Evolutionary conservation across 2,329 filamentous ascomycete species (phyloP), one percentile per base, ranked within the genome.

Genomic region (Cryphonectria japonica): DNA sequence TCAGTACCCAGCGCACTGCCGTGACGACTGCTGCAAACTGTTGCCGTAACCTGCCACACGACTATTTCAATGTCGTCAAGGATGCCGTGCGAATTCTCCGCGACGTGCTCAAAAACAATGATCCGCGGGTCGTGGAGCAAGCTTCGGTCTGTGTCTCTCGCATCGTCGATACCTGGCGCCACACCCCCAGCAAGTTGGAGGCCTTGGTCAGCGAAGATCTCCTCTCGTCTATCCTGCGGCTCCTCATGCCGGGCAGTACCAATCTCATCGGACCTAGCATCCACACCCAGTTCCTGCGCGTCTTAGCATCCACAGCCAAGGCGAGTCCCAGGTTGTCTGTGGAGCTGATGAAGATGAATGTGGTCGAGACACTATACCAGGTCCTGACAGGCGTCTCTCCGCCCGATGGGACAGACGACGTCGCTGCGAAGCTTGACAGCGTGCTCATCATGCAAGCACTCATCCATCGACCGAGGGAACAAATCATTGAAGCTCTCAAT

Each of bases 371-470:
- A 0, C 85, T 99, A 2, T 99, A 98, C 78, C 96, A 99, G 80
- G 98, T 99, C 59, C 83, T 99, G 66, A 98, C 96, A 0, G 96
- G 96, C 29, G 94, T 99, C 2, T 98, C 96, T 0, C 95, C 96
- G 1, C 96, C 96, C 0, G 88, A 86, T 73, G 93, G 92, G 46
- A 91, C 87, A 1, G 91, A 94, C 50, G 91, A 95, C 79, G 88
- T 94, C 70, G 92, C 91, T 41, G 92, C 89, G 52, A 97, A 97
- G 82, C 92, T 98, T 74, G 95, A 98, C 81, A 97, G 94, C 78
- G 95, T 98, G 69, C 89, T 99, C 62, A 96, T 99, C 77, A 99
- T 99, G 97, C 96, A 99, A 82, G 94, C 97, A 52, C 86, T 99
- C 74, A 97, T 99, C 67, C 96, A 98, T 78, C 91, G 95, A 57